Percentiles rank a stretch among this genome's conserved stretches.
Evolutionary conservation across 495 filamentous ascomycete species (phyloP).

Genomic region (Xylaria curta): DNA sequence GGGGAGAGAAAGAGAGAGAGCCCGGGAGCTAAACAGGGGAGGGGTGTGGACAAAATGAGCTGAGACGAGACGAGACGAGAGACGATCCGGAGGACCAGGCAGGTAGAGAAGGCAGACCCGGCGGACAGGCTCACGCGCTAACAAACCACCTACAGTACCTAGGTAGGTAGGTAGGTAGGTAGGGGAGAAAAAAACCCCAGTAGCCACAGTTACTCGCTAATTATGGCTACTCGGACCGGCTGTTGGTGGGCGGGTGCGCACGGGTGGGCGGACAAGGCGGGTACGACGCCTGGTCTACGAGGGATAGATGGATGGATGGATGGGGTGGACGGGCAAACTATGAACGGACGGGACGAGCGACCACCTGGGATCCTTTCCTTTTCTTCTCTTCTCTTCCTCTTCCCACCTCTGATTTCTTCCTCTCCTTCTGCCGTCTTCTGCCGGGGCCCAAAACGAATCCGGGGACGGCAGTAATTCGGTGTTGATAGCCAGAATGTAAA

Average conservation of each 20-base stretch:
- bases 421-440: background rate
- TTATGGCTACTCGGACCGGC: conserved; percentile 32
- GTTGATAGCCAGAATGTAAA: background rate
- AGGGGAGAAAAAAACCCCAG: background rate
- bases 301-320: conserved; percentile 6
- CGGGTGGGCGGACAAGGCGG: conserved; percentile 29
- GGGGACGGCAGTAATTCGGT: background rate
- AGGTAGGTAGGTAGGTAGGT: background rate
- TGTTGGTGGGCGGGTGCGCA: conserved; percentile 28
- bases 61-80: conserved; percentile 14
- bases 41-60: conserved; percentile 11
- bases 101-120: conserved; percentile 15
- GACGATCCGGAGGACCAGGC: conserved; percentile 22
- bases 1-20: background rate
- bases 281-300: conserved; percentile 25
- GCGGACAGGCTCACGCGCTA: conserved; percentile 18
- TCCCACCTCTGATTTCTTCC: background rate
- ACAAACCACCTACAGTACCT: background rate
- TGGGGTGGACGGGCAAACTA: background rate
- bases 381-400: background rate
- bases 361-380: background rate
- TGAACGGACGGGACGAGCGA: conserved; percentile 2
- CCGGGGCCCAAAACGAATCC: background rate
- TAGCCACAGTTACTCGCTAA: conserved; percentile 22
- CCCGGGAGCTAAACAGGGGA: conserved; percentile 9